Conservation (phyloP, 2,329 filamentous ascomycete genomes). For the Diaporthe caulivora region DNA sequence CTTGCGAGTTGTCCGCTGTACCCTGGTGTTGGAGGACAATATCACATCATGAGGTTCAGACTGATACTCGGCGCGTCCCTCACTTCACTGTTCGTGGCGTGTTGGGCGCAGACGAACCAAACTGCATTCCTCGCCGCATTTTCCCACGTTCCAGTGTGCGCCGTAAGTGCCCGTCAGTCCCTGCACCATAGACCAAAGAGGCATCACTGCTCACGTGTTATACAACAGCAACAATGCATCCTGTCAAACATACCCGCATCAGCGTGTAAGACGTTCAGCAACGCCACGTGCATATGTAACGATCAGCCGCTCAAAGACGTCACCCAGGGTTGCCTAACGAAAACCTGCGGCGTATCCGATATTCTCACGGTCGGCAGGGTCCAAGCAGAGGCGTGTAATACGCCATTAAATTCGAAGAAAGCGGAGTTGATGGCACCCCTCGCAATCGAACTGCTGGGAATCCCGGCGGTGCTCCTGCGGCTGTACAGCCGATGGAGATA, state of each 20-base stretch:
- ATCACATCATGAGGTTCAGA: slow-evolving; percentile 2
- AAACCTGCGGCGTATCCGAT: slow-evolving; percentile 45
- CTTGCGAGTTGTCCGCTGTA: neutral
- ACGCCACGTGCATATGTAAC: slow-evolving; percentile 48
- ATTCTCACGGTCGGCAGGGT: slow-evolving; percentile 48
- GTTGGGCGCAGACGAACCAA: slow-evolving; percentile 20
- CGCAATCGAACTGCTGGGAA: slow-evolving; percentile 51
- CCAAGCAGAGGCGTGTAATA: slow-evolving; percentile 50
- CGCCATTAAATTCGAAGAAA: slow-evolving; percentile 48
- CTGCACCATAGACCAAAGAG: neutral
- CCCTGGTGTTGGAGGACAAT: neutral
- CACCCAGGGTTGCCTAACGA: slow-evolving; percentile 44
- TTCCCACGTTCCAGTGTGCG: slow-evolving; percentile 19
- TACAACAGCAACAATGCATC: slow-evolving; percentile 44
- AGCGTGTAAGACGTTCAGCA: slow-evolving; percentile 43
- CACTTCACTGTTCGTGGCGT: slow-evolving; percentile 3
- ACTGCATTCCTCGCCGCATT: slow-evolving; percentile 33
- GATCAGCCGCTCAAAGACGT: slow-evolving; percentile 41
- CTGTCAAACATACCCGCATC: slow-evolving; percentile 42
- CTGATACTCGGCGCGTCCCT: slow-evolving; percentile 8
- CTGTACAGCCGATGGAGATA: slow-evolving; percentile 52
- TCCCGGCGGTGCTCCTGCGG: slow-evolving; percentile 51
- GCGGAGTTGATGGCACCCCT: slow-evolving; percentile 50
- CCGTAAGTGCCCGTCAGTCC: neutral
- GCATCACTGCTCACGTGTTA: neutral